Evolutionary conservation across 768 basidiomycete species (phyloP), one percentile per base, ranked within the genome.

Genomic region (Lentinula boryana): DNA sequence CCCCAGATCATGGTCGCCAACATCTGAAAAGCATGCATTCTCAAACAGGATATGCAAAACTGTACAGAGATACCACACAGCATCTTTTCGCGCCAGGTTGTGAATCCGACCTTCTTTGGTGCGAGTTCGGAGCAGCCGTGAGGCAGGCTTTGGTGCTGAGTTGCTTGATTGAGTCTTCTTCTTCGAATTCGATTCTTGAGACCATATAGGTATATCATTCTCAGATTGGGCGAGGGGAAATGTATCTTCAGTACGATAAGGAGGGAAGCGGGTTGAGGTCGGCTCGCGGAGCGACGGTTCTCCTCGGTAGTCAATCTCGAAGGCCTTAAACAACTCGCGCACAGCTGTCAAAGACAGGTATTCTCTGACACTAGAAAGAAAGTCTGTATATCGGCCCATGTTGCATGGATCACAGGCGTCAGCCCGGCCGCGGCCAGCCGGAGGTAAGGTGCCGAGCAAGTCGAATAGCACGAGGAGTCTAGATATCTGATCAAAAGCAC

Each of bases 1-100:
- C 21, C 27, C 56, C 6, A 16, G 27, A 27, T 15, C 23, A 6
- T 38, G 12, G 33, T 36, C 12, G 27, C 5, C 18, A 23, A 40
- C 53, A 40, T 27, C 40, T 5, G 40, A 38, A 27, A 56, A 41
- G 38, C 12, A 27, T 15, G 44, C 57, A 36, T 48, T 16, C 46
- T 58, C 57, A 8, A 58, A 40, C 5, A 60, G 32, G n/a, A 50
- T 27, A 52, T 60, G 58, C 58, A 60, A 52, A n/a, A 52, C 40
- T 32, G 58, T 52, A 27, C 50, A 41, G n/a, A 60, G 49, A 40
- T 60, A 60, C 58, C 58, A 60, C 7, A 60, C 58, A 31, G 49
- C 38, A 10, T 60, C 58, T 43, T 60, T 60, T 9, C 58, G 48
- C 32, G 58, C 58, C 18, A 60, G 13, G 5, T 23, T 33, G 21